Evolutionary conservation across 768 basidiomycete species (phyloP), one percentile per base, ranked within the genome.

Genomic region (Russula abietina): DNA sequence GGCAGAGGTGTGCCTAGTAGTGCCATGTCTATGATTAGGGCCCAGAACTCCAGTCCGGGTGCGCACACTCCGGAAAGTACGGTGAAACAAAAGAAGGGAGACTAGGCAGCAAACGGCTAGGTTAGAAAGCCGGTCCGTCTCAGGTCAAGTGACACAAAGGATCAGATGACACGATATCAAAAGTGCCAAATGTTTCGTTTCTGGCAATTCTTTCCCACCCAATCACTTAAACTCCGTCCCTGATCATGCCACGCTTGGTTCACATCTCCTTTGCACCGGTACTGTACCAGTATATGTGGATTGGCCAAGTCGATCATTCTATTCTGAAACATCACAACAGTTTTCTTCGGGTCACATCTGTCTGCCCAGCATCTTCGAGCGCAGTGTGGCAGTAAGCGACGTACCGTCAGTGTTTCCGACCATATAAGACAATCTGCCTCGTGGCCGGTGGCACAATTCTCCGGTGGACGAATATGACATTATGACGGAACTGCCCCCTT

Each of bases 361-460:
- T 57, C 32, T 14, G 43, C 12, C 22, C 7, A 2, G 24, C 28
- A 11, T 30, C 8, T 30, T 32, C 11, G 4, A 4, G 17, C 0
- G 2, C 10, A 2, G 28, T 28, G 28, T 58, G 24, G 28, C 28
- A 30, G 41, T 55, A 49, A 14, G 46, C 55, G 48, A 61, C 22
- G 26, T n/a, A n/a, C n/a, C n/a, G 26, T 24, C 32, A 16, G 33
- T 8, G 28, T 51, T 28, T 43, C 55, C 24, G 32, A 45, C 32
- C 1, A 16, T 17, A 39, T 11, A 22, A 16, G 30, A 53, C 30
- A n/a, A 41, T 19, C 14, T 33, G 41, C 41, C 59, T 33, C 28
- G 59, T 59, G 57, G 28, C 28, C 28, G 41, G 59, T 19, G 12
- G 43, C n/a, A 3, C 55, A 33, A 46, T 55, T 11, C 59, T 26